A percentile compares a stretch with the other conserved stretches of the same genome.
These are phyloP conservation scores for Coemansia nantahalensis DNA, from an alignment of 192 early-diverging fungal genomes.

Conservation along the genomic window DNA sequence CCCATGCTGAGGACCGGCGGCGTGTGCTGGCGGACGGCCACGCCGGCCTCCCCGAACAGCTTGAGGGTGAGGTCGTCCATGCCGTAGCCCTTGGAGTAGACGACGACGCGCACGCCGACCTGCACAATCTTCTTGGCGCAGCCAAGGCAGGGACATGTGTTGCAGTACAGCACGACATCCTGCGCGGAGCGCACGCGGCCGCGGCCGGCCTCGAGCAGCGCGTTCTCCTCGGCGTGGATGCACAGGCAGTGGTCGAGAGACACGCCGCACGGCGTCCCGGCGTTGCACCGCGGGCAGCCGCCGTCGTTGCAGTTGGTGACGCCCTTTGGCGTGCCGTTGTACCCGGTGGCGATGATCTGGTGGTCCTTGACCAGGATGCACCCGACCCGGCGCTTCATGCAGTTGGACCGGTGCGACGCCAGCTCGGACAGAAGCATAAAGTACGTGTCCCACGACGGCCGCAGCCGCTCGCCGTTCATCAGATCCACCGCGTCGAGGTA, in stretches of 20 bases:
- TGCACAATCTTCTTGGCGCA: slow-evolving; percentile 98
- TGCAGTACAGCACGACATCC: slow-evolving; percentile 83
- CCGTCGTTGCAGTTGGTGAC: slow-evolving; percentile 93
- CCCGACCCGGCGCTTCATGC: slow-evolving; percentile 98
- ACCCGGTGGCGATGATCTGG: slow-evolving; percentile 95
- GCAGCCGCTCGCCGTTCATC: slow-evolving; percentile 67
- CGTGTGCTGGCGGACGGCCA: slow-evolving; percentile 75
- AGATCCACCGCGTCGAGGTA: slow-evolving; percentile 59
- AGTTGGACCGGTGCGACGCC: slow-evolving; percentile 88
- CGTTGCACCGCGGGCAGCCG: slow-evolving; percentile 93
- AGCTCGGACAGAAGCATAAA: slow-evolving; percentile 94
- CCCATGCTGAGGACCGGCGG: slow-evolving; percentile 59
- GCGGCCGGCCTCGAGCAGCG: slow-evolving; percentile 92
- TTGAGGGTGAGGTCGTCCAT: slow-evolving; percentile 87
- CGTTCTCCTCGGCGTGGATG: slow-evolving; percentile 99
- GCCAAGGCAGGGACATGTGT: slow-evolving; percentile 84
- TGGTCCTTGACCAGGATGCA: slow-evolving; percentile 87
- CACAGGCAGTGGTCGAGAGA: slow-evolving; percentile 88
- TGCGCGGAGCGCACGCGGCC: slow-evolving; percentile 72
- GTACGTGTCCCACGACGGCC: slow-evolving; percentile 97
- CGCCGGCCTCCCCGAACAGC: slow-evolving; percentile 80
- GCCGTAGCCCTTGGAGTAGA: slow-evolving; percentile 89
- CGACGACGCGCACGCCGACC: slow-evolving; percentile 86
- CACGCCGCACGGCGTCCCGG: slow-evolving; percentile 71
- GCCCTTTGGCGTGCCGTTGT: slow-evolving; percentile 95